Conservation (phyloP, 192 early-diverging fungal genomes). For the Dissophora globulifera region DNA sequence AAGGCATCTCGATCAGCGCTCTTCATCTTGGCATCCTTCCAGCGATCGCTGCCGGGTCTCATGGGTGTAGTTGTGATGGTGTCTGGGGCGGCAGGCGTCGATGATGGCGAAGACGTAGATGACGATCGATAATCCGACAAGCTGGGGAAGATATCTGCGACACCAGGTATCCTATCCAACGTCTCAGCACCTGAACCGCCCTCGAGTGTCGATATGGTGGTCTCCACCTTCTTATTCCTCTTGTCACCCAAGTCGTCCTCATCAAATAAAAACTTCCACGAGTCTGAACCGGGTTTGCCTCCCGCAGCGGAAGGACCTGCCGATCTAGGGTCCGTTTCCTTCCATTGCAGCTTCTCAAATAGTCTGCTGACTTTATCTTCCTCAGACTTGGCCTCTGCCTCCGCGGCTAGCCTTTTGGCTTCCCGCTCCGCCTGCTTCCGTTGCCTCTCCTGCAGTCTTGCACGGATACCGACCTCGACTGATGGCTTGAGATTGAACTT, state of each 20-base stretch:
- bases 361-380: constrained; percentile 25
- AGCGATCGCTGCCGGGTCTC: constrained; percentile 14
- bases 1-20: constrained; percentile 33
- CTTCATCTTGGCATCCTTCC: constrained; percentile 45
- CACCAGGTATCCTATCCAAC: constrained; percentile 42
- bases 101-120: neutral
- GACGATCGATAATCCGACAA: constrained; percentile 25
- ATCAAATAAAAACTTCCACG: constrained; percentile 52
- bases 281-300: constrained; percentile 6
- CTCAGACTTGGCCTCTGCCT: constrained; percentile 1
- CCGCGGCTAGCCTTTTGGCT: neutral
- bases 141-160: constrained; percentile 23
- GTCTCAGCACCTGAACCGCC: neutral
- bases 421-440: constrained; percentile 7
- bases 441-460: constrained; percentile 16
- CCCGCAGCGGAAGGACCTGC: neutral
- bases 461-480: constrained; percentile 43
- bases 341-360: constrained; percentile 30
- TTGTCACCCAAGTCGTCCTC: constrained; percentile 33
- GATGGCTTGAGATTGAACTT: constrained; percentile 45
- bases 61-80: too few relatives aligned
- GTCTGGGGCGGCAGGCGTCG: neutral
- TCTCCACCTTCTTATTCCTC: neutral
- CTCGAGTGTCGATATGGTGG: too few relatives aligned
- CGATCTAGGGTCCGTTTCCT: neutral